A percentile compares a stretch with the other conserved stretches of the same genome.
These are phyloP conservation scores for Diplodia sapinea DNA, from an alignment of 2,329 filamentous ascomycete genomes.

Conservation along the genomic window DNA sequence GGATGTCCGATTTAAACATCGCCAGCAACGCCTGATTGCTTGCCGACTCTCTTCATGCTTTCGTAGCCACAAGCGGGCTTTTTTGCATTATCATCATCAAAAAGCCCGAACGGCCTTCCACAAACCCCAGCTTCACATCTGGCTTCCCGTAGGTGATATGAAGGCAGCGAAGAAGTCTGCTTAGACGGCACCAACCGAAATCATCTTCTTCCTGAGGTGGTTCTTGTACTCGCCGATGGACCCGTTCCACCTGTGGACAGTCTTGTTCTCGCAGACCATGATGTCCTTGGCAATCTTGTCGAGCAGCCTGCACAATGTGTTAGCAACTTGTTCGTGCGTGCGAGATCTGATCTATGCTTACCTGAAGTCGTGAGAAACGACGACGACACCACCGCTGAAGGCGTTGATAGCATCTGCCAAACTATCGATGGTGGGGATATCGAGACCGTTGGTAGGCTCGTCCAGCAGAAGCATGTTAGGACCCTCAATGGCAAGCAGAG, in stretches of 20 bases:
- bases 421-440: conserved; percentile 98
- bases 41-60: conserved; percentile 29
- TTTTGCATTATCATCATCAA: conserved; percentile 19
- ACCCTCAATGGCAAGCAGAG: conserved; percentile 88
- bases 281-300: conserved; percentile 99
- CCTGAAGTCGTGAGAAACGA: conserved; percentile 99
- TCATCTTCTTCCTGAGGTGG: conserved; percentile 99
- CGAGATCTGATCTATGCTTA: conserved; percentile 54
- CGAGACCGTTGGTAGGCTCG: conserved; percentile 98
- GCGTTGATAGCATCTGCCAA: conserved; percentile 97
- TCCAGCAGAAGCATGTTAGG: conserved; percentile 98
- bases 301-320: conserved; percentile 73
- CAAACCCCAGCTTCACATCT: conserved; percentile 18
- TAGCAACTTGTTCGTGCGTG: conserved; percentile 39
- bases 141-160: conserved; percentile 3
- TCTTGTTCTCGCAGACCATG: conserved; percentile 98
- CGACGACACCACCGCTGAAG: conserved; percentile 94
- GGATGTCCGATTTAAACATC: conserved; percentile 16
- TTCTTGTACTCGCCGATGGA: conserved; percentile 96
- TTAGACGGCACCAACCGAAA: conserved; percentile 84
- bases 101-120: conserved; percentile 9
- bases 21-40: conserved; percentile 24
- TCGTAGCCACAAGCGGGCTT: conserved; percentile 24
- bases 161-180: conserved; percentile 5
- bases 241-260: conserved; percentile 87